Evolutionary conservation across 2,329 filamentous ascomycete species (phyloP).

Genomic region (Coniella vitis): DNA sequence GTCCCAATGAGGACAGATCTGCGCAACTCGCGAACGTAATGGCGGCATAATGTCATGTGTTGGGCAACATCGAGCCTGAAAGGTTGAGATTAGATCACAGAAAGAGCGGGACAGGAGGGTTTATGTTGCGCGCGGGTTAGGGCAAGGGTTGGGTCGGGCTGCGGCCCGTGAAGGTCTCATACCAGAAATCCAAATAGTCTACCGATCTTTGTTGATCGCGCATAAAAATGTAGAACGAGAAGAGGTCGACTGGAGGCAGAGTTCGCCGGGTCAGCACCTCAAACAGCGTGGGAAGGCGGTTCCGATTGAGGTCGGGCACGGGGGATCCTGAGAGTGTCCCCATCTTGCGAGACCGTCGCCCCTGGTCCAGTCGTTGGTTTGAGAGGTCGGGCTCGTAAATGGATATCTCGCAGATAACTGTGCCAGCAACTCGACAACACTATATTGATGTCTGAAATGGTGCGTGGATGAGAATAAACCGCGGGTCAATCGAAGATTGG

Average conservation of each 20-base stretch:
- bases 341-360: conserved; percentile 26
- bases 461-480: no score
- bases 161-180: conserved; percentile 24
- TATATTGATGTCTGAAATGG: no score
- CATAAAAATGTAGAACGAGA: conserved; percentile 99
- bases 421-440: not conserved
- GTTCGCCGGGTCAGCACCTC: conserved; percentile 92
- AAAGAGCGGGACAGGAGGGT: conserved; percentile 12
- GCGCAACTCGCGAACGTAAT: conserved; percentile 93
- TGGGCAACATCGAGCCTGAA: conserved; percentile 95
- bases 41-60: conserved; percentile 94
- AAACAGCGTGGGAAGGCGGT: conserved; percentile 87
- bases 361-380: not conserved
- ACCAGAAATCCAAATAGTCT: conserved; percentile 98
- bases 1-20: conserved; percentile 90
- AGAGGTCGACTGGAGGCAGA: conserved; percentile 91
- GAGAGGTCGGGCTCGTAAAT: not conserved
- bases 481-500: no score
- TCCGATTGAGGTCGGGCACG: conserved; percentile 58
- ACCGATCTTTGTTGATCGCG: conserved; percentile 96
- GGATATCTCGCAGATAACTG: no score
- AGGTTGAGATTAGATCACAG: conserved; percentile 19
- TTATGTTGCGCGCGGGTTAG: not conserved
- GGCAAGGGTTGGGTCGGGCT: conserved; percentile 5
- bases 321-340: conserved; percentile 41